Conservation (phyloP, 495 filamentous ascomycete species). For the Penicillium crystallinum region DNA sequence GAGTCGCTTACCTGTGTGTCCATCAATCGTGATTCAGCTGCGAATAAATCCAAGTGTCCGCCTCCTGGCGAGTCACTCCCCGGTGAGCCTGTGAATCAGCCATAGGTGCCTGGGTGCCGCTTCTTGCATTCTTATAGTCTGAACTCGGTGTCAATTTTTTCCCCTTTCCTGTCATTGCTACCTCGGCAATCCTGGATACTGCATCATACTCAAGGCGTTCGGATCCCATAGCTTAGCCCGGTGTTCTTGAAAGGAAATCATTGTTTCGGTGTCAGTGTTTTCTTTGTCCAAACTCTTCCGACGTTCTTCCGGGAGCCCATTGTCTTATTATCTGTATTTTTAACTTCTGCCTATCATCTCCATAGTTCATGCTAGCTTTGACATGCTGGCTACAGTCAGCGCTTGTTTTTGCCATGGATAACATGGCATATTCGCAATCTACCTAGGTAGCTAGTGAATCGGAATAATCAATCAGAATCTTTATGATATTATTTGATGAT, state of each 20-base stretch:
- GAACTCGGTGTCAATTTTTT: background rate
- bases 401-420: background rate
- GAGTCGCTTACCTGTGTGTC: too few relatives aligned
- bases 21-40: background rate
- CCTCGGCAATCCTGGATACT: slow-evolving; percentile 5
- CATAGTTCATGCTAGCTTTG: background rate
- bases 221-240: background rate
- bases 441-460: too few relatives aligned
- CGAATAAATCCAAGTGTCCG: background rate
- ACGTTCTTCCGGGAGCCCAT: background rate
- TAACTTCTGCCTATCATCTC: background rate
- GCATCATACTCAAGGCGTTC: slow-evolving; percentile 21
- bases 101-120: background rate
- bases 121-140: background rate
- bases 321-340: background rate
- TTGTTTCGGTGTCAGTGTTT: background rate
- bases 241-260: background rate
- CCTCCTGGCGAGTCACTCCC: background rate
- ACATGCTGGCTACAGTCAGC: background rate
- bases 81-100: background rate
- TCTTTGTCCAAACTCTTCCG: background rate
- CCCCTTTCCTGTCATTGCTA: background rate
- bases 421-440: background rate
- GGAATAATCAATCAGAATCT: background rate
- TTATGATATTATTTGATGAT: too few relatives aligned